Evolutionary conservation across 305 asterid genomes (phyloP), one percentile per base, ranked within the genome.

Genomic region (Solanum hybrid): DNA sequence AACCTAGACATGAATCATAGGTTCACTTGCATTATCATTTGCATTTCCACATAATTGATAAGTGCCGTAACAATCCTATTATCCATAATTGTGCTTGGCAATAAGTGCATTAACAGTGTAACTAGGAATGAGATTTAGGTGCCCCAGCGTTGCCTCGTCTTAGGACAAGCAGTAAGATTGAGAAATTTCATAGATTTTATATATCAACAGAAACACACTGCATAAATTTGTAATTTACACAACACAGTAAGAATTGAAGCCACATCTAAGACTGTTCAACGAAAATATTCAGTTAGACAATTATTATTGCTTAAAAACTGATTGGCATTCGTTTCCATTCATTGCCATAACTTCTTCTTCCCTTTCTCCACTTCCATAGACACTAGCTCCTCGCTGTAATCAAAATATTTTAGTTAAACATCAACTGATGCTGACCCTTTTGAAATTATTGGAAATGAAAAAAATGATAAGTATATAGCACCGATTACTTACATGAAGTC

Each of bases 181-280:
- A 37, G 46, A 39, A 39, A 39, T 10, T 39, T 37, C 42, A 39
- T 39, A 39, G 42, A 39, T 39, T 39, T 3, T 46, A 31, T 31
- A 3, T 3, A 3, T 31, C 33, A 31, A 31, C 2, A 18, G 16
- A 8, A 51, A 51, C 34, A 31, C n/a, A n/a, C n/a, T n/a, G 2
- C 2, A 31, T 3, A 31, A 3, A 31, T 31, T 3, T 31, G 33
- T 2, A 3, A 31, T 3, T 31, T 3, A 31, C 2, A 2, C 33
- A 31, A 3, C 2, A 3, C 2, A 3, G 2, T 3, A 31, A 31
- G 2, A 31, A 31, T 31, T 3, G 2, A 3, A 3, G 2, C 3
- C 2, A 29, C 64, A 46, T 46, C 8, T 5, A 14, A 16, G 18
- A 46, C 22, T 46, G 18, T 46, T 46, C 64, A 14, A 46, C 3